A percentile compares a stretch with the other conserved stretches of the same genome.
phyloP scores from a whole-genome alignment of 352 stramenopile genomes.

The Pythium guiyangense region DNA sequence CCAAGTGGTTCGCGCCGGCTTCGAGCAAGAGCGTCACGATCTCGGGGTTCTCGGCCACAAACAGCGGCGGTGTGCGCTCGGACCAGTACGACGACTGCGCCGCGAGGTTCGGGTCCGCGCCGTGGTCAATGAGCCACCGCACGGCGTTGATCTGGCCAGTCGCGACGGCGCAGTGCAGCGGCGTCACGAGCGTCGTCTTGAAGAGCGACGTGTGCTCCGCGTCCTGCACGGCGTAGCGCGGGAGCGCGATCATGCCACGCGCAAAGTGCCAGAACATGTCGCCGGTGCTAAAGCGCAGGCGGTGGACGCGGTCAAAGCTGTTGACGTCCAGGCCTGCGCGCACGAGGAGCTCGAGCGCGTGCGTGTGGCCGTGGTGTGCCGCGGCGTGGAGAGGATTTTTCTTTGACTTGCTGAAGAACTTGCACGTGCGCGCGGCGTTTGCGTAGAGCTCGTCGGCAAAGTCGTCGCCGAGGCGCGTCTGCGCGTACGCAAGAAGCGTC shows the following conservation, averaged over 20 bases:
- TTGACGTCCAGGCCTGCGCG: constrained; percentile 59
- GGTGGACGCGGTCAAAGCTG: constrained; percentile 65
- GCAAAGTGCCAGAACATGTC: constrained; percentile 78
- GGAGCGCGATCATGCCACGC: constrained; percentile 54
- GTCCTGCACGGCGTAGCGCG: constrained; percentile 37
- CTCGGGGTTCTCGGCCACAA: constrained; percentile 62
- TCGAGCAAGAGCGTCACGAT: constrained; percentile 58
- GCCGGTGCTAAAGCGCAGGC: constrained; percentile 71
- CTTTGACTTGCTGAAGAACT: constrained; percentile 59
- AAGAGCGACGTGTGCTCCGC: constrained; percentile 48
- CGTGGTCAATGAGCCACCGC: constrained; percentile 48
- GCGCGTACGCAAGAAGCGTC: constrained; percentile 40
- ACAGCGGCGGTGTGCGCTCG: constrained; percentile 60
- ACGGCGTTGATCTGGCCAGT: constrained; percentile 55
- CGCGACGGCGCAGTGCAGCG: constrained; percentile 62
- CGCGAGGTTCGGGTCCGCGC: constrained; percentile 52
- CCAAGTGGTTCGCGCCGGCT: constrained; percentile 61
- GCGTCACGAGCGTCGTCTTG: constrained; percentile 62
- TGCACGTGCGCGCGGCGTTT: constrained; percentile 40
- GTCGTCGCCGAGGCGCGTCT: constrained; percentile 41
- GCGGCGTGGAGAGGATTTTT: constrained; percentile 83
- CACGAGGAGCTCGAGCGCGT: constrained; percentile 47
- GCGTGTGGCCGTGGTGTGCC: constrained; percentile 60
- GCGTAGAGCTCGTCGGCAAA: constrained; percentile 65
- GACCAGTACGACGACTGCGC: constrained; percentile 62